Conservation (phyloP, 1,284 basidiomycete species). For the Cryptococcus amylolentus region DNA sequence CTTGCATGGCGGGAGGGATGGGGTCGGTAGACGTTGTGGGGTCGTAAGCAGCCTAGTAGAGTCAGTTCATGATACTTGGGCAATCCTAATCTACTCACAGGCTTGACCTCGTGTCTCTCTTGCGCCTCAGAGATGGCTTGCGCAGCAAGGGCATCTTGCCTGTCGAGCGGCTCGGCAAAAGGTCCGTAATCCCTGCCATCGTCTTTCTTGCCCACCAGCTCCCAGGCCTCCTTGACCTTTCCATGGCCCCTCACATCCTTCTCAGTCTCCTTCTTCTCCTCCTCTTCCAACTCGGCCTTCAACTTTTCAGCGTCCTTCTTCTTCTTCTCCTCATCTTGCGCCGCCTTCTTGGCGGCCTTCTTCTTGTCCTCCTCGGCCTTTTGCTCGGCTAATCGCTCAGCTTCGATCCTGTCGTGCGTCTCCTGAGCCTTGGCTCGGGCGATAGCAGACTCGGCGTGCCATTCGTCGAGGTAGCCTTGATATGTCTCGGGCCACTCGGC, state of each 20-base stretch:
- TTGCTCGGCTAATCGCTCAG: constrained; percentile 27
- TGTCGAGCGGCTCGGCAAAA: too few species aligned
- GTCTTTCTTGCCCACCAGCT: constrained; percentile 48
- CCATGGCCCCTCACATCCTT: constrained; percentile 35
- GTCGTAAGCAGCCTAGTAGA: constrained; percentile 27
- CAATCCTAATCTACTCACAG: constrained; percentile 12
- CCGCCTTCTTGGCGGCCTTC: constrained; percentile 24
- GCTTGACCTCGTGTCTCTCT: constrained; percentile 12
- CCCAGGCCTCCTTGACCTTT: constrained; percentile 57
- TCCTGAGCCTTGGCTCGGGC: constrained; percentile 70
- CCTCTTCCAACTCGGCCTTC: constrained; percentile 21
- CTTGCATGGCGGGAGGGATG: constrained; percentile 30
- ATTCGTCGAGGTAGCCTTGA: constrained; percentile 64
- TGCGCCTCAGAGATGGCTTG: constrained; percentile 35
- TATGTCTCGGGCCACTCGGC: constrained; percentile 61
- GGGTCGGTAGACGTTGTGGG: constrained; percentile 36
- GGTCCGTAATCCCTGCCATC: constrained; percentile 28
- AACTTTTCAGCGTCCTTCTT: constrained; percentile 19
- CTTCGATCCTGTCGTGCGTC: constrained; percentile 69
- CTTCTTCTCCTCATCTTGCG: constrained; percentile 25
- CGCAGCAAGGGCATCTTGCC: constrained; percentile 19
- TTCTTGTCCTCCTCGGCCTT: constrained; percentile 21
- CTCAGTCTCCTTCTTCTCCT: constrained; percentile 9
- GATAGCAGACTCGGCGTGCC: constrained; percentile 69
- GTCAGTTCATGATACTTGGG: neutral